These are phyloP conservation scores for Sporothrix humicola DNA, from an alignment of 2,329 filamentous ascomycete genomes.

Conservation along the genomic window DNA sequence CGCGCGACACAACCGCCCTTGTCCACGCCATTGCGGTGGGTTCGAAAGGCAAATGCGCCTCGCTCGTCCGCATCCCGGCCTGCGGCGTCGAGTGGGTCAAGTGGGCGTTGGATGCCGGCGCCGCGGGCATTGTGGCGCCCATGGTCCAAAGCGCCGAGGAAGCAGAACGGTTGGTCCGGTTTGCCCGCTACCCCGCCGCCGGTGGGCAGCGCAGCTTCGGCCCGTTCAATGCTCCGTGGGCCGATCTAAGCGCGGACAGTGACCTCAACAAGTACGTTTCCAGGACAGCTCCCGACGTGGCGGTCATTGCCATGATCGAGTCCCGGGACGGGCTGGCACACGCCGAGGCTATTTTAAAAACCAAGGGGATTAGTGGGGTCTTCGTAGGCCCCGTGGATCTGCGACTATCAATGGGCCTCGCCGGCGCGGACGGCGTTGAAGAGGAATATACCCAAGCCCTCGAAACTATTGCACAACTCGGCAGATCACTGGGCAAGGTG, in stretches of 20 bases:
- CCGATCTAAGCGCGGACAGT: neutral
- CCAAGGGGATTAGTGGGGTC: too few relatives aligned
- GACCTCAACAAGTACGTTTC: neutral
- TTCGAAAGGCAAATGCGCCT: neutral
- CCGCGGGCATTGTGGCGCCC: neutral
- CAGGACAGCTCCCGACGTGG: too few relatives aligned
- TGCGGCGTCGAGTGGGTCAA: neutral
- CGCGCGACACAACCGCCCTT: neutral
- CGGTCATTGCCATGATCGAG: too few relatives aligned
- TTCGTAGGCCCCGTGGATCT: too few relatives aligned
- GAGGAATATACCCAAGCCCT: too few relatives aligned
- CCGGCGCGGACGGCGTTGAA: too few relatives aligned
- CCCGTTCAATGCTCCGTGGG: neutral
- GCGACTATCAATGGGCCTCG: too few relatives aligned
- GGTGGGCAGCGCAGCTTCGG: neutral
- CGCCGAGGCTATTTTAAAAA: too few relatives aligned
- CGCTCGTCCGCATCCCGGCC: neutral
- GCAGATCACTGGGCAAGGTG: too few relatives aligned
- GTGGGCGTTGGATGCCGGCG: neutral
- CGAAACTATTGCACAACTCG: too few relatives aligned
- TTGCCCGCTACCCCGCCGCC: neutral
- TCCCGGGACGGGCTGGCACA: too few relatives aligned
- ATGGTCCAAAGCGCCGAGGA: neutral
- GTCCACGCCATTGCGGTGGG: neutral
- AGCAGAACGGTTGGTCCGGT: neutral